Conservation (phyloP, 2,329 filamentous ascomycete species). For the Xylogone sp. region DNA sequence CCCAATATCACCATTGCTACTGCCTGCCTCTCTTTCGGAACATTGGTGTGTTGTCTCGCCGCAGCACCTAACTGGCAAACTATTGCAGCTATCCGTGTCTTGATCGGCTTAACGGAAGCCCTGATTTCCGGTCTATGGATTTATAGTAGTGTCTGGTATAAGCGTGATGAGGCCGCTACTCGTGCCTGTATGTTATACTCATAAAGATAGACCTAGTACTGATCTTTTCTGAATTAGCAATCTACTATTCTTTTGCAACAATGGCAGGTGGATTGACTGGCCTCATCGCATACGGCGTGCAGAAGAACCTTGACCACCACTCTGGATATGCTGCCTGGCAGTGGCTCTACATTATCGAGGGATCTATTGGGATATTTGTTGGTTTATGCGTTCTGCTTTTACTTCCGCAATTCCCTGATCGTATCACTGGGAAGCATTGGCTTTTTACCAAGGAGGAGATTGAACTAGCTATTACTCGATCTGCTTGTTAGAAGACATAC, state of each 20-base stretch:
- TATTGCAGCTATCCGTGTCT: background rate
- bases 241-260: slow-evolving; percentile 13
- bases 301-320: slow-evolving; percentile 5
- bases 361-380: slow-evolving; percentile 22
- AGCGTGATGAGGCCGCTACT: background rate
- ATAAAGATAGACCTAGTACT: background rate
- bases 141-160: background rate
- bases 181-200: background rate
- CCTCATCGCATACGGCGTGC: slow-evolving; percentile 13
- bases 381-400: slow-evolving; percentile 1
- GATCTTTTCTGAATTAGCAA: slow-evolving; percentile 1
- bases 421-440: slow-evolving; percentile 1
- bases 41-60: background rate
- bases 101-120: background rate
- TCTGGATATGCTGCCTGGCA: slow-evolving; percentile 19
- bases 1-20: background rate
- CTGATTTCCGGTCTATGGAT: background rate
- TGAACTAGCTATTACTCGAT: slow-evolving; percentile 2
- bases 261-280: slow-evolving; percentile 15
- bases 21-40: background rate
- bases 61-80: background rate
- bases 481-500: background rate
- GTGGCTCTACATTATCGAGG: slow-evolving; percentile 19
- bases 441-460: slow-evolving; percentile 12
- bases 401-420: slow-evolving; percentile 4